These are phyloP conservation scores for Byssochlamys sp. DNA, from an alignment of 2,329 filamentous ascomycete genomes.

Conservation along the genomic window DNA sequence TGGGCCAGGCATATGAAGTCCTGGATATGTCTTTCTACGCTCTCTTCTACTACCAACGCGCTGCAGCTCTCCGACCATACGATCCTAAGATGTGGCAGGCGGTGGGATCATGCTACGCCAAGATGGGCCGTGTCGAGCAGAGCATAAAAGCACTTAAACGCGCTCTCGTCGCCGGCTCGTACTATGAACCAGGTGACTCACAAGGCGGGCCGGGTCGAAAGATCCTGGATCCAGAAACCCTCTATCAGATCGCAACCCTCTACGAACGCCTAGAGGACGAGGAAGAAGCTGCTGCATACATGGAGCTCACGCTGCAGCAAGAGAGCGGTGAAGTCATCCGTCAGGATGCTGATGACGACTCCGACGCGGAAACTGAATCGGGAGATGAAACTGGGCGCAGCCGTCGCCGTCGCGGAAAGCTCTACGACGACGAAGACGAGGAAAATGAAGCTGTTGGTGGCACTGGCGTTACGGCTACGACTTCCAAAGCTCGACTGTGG, in stretches of 20 bases:
- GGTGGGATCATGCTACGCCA: slow-evolving; percentile 80
- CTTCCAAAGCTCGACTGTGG: slow-evolving; percentile 88
- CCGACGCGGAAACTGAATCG: slow-evolving; percentile 21
- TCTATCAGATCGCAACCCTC: slow-evolving; percentile 80
- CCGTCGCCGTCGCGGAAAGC: slow-evolving; percentile 16
- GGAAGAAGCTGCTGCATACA: slow-evolving; percentile 78
- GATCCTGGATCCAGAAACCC: slow-evolving; percentile 76
- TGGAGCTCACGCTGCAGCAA: slow-evolving; percentile 90
- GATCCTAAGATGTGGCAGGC: slow-evolving; percentile 99
- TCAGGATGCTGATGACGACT: slow-evolving; percentile 27
- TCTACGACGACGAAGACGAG: slow-evolving; percentile 27
- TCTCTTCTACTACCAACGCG: slow-evolving; percentile 94
- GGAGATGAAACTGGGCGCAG: slow-evolving; percentile 26
- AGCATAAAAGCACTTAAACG: slow-evolving; percentile 93
- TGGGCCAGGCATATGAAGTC: slow-evolving; percentile 94
- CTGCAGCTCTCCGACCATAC: slow-evolving; percentile 83
- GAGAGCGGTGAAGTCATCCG: slow-evolving; percentile 59
- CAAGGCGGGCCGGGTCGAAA: slow-evolving; percentile 22
- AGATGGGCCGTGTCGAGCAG: slow-evolving; percentile 76
- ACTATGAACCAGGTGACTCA: slow-evolving; percentile 56
- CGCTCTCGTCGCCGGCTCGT: slow-evolving; percentile 76
- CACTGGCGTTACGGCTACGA: slow-evolving; percentile 81
- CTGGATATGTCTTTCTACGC: slow-evolving; percentile 97
- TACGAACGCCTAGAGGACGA: slow-evolving; percentile 72
- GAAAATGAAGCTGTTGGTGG: slow-evolving; percentile 40